Percentiles rank a stretch among this genome's conserved stretches.
phyloP scores from a whole-genome alignment of 805 yeast genomes.

The Metschnikowia amazonensis region DNA sequence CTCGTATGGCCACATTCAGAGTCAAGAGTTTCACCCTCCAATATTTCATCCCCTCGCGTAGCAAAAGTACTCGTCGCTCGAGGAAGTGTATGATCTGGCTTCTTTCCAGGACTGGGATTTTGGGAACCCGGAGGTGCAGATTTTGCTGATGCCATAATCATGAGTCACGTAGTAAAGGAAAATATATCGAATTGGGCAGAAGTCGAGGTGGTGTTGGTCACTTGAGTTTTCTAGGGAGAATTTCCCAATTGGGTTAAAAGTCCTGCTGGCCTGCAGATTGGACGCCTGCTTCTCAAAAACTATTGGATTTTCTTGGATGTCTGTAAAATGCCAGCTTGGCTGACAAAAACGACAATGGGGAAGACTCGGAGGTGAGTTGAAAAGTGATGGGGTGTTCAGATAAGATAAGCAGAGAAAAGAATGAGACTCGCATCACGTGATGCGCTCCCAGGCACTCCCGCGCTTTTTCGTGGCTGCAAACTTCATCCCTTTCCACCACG shows the following conservation, averaged over 20 bases:
- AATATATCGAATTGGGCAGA: background rate
- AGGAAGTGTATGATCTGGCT: background rate
- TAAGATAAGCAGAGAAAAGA: conserved; percentile 9
- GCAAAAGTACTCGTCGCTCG: background rate
- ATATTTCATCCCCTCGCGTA: background rate
- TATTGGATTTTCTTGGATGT: no score
- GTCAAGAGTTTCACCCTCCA: background rate
- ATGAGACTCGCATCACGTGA: conserved; percentile 8
- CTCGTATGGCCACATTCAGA: background rate
- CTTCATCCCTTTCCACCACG: no score
- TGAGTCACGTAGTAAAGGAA: background rate
- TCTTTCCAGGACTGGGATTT: background rate
- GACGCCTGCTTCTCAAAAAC: background rate
- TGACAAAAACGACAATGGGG: background rate
- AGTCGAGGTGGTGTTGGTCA: background rate
- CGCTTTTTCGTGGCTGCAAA: conserved; percentile 5
- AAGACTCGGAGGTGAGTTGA: background rate
- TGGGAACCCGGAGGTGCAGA: background rate
- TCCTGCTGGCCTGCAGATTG: background rate
- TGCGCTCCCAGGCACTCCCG: background rate
- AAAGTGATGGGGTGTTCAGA: conserved; percentile 7
- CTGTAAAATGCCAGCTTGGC: no score
- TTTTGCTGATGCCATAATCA: background rate
- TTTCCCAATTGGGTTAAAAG: background rate
- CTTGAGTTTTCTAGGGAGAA: background rate